Evolutionary conservation across 2,329 filamentous ascomycete species (phyloP).

Genomic region (Myriosclerotinia curreyana): DNA sequence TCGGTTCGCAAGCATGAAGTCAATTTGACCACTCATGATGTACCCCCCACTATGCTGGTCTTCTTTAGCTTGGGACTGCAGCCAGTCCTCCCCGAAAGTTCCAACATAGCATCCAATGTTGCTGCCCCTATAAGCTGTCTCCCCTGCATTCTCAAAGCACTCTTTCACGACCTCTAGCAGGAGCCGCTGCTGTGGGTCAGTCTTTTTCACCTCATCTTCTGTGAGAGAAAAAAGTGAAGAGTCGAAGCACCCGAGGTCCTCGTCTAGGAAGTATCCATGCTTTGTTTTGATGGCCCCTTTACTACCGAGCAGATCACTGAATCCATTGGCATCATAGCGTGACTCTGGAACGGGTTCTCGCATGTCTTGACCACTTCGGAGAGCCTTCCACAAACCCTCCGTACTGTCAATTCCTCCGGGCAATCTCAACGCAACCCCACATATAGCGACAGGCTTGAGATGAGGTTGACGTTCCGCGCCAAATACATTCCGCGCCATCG

Average conservation of each 20-base stretch:
- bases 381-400: too few relatives aligned
- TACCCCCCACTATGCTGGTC: conserved; percentile 35
- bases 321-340: conserved; percentile 28
- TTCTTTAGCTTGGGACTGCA: conserved; percentile 20
- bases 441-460: too few relatives aligned
- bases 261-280: conserved; percentile 30
- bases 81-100: conserved; percentile 21
- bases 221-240: conserved; percentile 20
- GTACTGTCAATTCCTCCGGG: too few relatives aligned
- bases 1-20: conserved; percentile 33
- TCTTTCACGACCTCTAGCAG: conserved; percentile 19
- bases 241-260: conserved; percentile 34
- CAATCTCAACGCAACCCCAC: too few relatives aligned
- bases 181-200: conserved; percentile 20
- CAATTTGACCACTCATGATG: conserved; percentile 9
- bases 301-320: conserved; percentile 22
- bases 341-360: too few relatives aligned
- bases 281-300: conserved; percentile 23
- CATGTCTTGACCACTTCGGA: too few relatives aligned
- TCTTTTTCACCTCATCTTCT: conserved; percentile 14
- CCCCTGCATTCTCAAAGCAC: conserved; percentile 15
- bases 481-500: too few relatives aligned
- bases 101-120: conserved; percentile 30
- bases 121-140: conserved; percentile 22
- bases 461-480: too few relatives aligned